phyloP scores from a whole-genome alignment of 768 basidiomycete genomes.

The Boletus tylopilopsis region DNA sequence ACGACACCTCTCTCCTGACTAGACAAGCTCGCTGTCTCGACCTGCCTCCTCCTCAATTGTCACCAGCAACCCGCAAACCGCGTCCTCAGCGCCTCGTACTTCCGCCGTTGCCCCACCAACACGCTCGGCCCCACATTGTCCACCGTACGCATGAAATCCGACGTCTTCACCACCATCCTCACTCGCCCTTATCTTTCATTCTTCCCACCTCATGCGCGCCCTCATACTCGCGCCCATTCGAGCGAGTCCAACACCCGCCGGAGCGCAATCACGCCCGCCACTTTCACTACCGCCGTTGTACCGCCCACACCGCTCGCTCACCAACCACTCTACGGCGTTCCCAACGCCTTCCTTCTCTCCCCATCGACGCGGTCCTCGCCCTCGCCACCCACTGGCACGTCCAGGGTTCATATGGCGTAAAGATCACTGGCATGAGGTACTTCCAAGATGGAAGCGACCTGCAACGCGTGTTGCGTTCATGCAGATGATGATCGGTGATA shows the following conservation, averaged over 20 bases:
- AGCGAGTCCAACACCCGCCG: constrained; percentile 64
- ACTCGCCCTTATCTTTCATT: neutral
- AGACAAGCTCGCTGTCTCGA: constrained; percentile 16
- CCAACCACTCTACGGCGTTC: constrained; percentile 40
- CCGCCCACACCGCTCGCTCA: constrained; percentile 68
- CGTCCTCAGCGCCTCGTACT: constrained; percentile 75
- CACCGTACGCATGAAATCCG: constrained; percentile 73
- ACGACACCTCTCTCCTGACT: no score
- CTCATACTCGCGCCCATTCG: constrained; percentile 35
- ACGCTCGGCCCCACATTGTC: constrained; percentile 88
- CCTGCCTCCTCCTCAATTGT: constrained; percentile 33
- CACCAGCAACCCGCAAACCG: constrained; percentile 78
- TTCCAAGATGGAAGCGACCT: no score
- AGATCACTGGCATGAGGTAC: no score
- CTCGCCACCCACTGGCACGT: no score
- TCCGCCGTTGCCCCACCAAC: constrained; percentile 68
- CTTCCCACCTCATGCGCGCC: neutral
- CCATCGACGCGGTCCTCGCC: no score
- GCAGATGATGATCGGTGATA: no score
- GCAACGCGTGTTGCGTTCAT: no score
- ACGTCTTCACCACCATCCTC: constrained; percentile 41
- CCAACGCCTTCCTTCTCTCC: constrained; percentile 11
- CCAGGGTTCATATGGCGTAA: no score
- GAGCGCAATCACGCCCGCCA: constrained; percentile 86
- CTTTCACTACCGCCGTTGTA: constrained; percentile 87